Base-by-base conservation (phyloP, 2,329 filamentous ascomycete genomes). In the Diplodia scrobiculata region DNA sequence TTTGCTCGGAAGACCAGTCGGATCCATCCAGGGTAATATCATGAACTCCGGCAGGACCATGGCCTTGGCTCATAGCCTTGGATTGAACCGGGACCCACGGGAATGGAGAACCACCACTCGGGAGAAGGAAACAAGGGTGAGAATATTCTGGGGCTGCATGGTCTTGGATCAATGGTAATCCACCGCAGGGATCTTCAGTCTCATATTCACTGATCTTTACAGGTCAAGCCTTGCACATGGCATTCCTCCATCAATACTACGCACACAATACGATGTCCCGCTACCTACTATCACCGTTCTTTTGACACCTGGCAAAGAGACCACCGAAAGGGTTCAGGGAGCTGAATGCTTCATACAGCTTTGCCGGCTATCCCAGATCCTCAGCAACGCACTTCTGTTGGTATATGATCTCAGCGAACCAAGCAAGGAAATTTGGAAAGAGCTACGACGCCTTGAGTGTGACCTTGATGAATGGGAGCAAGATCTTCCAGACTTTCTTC, bases 91-190 rank as follows among this genome's bases (percentile, higher is more conserved):
- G 32, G 82, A 86, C 69, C 82, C 83, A 13, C 80, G 79, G 3
- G 78, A 79, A 66, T 86, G 84, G 84, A 82, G 81, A 53, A 77
- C 84, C 1, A 80, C 81, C 1, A 77, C 77, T 1, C 75, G 77
- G 38, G 84, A 86, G 68, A 85, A 84, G 69, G 77, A 80, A 9
- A 74, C 83, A 17, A 78, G 84, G 6, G 81, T 83, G 34, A 80
- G 82, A 2, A 72, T 84, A 2, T 86, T 84, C 82, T 86, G 84
- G 84, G 83, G 81, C 5, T 81, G 85, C 2, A 76, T 86, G 2
- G 83, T 86, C 47, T 83, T 84, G 66, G 84, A 86, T 72, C 79
- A 83, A 48, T 86, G 84, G 63, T 66, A 66, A 27, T 45, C 4
- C 6, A 79, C 81, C 69, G 70, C 71, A 51, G 48, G 14, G 14